Evolutionary conservation across 2,329 filamentous ascomycete species (phyloP).

Genomic region (Chlorencoelia australis): DNA sequence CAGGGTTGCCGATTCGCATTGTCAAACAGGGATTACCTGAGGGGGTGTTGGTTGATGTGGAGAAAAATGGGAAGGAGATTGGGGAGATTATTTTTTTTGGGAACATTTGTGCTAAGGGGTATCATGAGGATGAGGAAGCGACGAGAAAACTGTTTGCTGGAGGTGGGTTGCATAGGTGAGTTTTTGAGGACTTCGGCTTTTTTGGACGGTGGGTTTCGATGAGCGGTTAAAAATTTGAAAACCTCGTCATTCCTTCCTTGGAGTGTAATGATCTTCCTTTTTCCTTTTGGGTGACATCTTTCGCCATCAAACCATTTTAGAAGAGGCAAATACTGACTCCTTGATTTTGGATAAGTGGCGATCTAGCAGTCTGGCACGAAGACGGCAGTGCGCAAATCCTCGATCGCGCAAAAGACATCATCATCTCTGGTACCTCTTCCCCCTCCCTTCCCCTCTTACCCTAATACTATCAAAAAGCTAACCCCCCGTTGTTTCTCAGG

Average conservation of each 20-base stretch:
- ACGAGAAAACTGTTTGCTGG: slow-evolving; percentile 81
- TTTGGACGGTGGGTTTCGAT: no score
- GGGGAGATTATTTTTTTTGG: slow-evolving; percentile 80
- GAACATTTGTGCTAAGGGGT: slow-evolving; percentile 86
- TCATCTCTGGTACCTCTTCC: slow-evolving; percentile 67
- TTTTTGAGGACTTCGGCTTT: no score
- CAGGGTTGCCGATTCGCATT: slow-evolving; percentile 68
- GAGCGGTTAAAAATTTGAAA: no score
- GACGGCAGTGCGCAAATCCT: slow-evolving; percentile 88
- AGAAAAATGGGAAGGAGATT: slow-evolving; percentile 62
- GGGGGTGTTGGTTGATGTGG: slow-evolving; percentile 56
- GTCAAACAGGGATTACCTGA: slow-evolving; percentile 69
- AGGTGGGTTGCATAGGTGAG: slow-evolving; percentile 73
- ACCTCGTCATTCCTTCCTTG: no score
- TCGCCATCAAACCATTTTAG: no score
- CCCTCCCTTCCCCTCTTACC: background rate
- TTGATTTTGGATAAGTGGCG: no score
- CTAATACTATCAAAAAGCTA: slow-evolving; percentile 1
- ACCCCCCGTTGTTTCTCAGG: slow-evolving; percentile 37
- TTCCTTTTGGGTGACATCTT: no score
- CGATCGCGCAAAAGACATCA: slow-evolving; percentile 94
- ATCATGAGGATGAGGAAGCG: slow-evolving; percentile 82
- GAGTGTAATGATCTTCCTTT: no score
- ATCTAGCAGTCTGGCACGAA: slow-evolving; percentile 85
- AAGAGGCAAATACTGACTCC: no score